Evolutionary conservation across 345 rosid species (phyloP).

Genomic region (Ceriops zippeliana): DNA sequence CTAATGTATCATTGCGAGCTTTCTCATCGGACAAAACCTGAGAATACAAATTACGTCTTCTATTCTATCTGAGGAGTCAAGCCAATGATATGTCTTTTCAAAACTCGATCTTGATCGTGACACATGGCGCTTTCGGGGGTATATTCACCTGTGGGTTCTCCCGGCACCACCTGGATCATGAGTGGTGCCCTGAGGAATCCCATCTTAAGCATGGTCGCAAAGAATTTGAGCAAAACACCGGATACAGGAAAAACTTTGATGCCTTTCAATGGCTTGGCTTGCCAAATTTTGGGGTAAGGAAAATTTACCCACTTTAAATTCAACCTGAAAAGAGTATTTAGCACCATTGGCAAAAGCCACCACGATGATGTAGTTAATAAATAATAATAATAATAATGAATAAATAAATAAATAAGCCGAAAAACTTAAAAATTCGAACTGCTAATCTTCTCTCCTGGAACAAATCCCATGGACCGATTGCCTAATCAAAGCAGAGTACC

Average conservation of each 20-base stretch:
- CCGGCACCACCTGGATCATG: slow-evolving; percentile 59
- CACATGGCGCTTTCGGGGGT: slow-evolving; percentile 41
- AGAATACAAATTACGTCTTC: too few species aligned
- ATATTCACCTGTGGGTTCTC: slow-evolving; percentile 80
- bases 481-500: too few species aligned
- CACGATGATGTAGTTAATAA: too few species aligned
- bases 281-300: slow-evolving; percentile 40
- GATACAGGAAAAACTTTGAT: slow-evolving; percentile 77
- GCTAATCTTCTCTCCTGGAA: too few species aligned
- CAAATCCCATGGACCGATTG: too few species aligned
- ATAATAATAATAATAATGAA: too few species aligned
- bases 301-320: not conserved
- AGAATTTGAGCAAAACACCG: slow-evolving; percentile 62
- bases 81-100: too few species aligned
- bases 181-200: slow-evolving; percentile 60
- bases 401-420: too few species aligned
- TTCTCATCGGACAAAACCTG: not conserved
- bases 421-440: too few species aligned
- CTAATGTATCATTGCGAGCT: not conserved
- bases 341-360: too few species aligned
- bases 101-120: not conserved
- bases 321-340: not conserved
- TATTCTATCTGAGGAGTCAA: not conserved
- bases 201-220: slow-evolving; percentile 40
- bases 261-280: slow-evolving; percentile 74